Evolutionary conservation across 352 stramenopile genomes (phyloP), one percentile per base, ranked within the genome.

Genomic region (Achlya hypogyna): DNA sequence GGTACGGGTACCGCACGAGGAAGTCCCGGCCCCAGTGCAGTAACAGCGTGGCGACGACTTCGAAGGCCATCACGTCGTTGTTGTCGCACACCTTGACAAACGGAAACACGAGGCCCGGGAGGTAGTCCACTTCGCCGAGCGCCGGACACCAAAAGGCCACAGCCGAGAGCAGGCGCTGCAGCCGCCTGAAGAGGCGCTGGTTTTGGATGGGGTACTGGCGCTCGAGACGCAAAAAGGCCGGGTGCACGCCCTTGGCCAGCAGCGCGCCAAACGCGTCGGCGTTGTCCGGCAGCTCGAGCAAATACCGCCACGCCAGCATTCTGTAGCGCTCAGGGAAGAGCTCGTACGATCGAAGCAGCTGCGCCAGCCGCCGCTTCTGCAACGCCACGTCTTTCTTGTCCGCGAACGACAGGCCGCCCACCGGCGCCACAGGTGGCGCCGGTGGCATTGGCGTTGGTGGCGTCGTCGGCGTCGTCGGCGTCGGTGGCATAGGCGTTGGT

Each of bases 121-220:
- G 69, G 25, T 90, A 96, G 29, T 72, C 77, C 34, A 88, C 73
- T 75, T 96, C 88, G 31, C 83, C 84, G 60, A 97, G 93, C n/a
- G 88, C 84, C 23, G 91, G 88, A 51, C 87, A 96, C 89, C 89
- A 98, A 69, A 86, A 89, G n/a, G 86, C 84, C 40, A 97, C 79
- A 9, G 87, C 87, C 29, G 82, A 95, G 25, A 96, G 63, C 22
- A 96, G 73, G 18, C 87, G 78, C 43, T 91, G 75, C 0, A 96
- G 76, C 23, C 88, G 86, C 0, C 84, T 78, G 63, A 91, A 86
- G 23, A 90, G 71, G 4, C 86, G 84, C 25, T 72, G 64, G 56
- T 94, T 82, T 49, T 87, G 78, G 18, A 97, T 65, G 9, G 86
- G 88, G 56, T 95, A 96, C 18, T 81, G 71, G n/a, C 88, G 76